Percentiles rank a stretch among this genome's conserved stretches.
phyloP scores from a whole-genome alignment of 805 yeast species.

The Nakazawaea anatomiae region DNA sequence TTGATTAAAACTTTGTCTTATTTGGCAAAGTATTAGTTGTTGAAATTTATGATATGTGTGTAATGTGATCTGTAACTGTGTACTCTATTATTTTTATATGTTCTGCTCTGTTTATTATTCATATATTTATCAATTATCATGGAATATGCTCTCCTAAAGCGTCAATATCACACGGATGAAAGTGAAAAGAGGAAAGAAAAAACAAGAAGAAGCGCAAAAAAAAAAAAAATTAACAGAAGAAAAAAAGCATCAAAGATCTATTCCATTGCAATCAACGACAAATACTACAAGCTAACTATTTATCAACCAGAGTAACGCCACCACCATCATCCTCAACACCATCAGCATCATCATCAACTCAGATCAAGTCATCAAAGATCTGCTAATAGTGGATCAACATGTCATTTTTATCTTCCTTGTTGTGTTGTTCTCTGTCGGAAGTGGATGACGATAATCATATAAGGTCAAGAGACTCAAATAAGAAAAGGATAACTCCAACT shows the following conservation, averaged over 20 bases:
- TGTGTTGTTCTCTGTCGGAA: conserved; percentile 29
- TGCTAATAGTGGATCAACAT: conserved; percentile 13
- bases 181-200: background rate
- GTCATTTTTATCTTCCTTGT: conserved; percentile 27
- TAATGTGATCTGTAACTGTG: no score
- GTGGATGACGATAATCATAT: conserved; percentile 19
- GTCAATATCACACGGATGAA: no score
- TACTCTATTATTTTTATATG: no score
- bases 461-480: conserved; percentile 9
- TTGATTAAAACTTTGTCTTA: no score
- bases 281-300: no score
- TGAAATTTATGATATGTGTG: no score
- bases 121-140: no score
- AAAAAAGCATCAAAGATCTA: background rate
- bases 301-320: background rate
- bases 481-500: conserved; percentile 20
- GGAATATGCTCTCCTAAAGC: no score
- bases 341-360: background rate
- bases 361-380: background rate
- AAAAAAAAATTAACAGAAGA: background rate
- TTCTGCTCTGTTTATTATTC: no score
- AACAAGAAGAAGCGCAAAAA: background rate
- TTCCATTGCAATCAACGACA: background rate
- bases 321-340: background rate
- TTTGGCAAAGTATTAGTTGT: no score